Evolutionary conservation across 2,329 filamentous ascomycete species (phyloP), one percentile per base, ranked within the genome.

Genomic region (Calonectria crousiana): DNA sequence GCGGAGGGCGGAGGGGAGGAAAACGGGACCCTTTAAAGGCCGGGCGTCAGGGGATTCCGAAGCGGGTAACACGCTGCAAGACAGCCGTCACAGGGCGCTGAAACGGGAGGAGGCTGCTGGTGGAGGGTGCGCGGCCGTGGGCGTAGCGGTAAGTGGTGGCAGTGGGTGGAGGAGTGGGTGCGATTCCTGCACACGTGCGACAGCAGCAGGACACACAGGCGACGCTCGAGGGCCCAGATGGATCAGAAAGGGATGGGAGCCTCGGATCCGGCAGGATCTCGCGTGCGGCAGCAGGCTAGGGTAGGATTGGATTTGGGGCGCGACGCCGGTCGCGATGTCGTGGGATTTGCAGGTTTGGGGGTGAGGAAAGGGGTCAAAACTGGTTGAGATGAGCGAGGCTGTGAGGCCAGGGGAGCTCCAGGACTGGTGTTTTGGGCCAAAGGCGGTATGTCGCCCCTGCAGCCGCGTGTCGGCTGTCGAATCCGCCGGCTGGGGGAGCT

Each of bases 21-120:
- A 78, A 73, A 52, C 65, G 77, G 73, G 76, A 72, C 68, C 73
- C 77, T 71, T 76, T 80, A 72, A 74, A 79, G 60, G 60, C 60
- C 60, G 60, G 60, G 60, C n/a, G 60, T 49, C 60, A 65, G 60
- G 38, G 60, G 60, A 65, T 47, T 65, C 60, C 38, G 60, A 62
- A 62, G 60, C 60, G 60, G 60, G 60, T 47, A 65, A 49, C 38
- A 49, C 60, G 41, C 38, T 65, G 60, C 38, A 65, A 65, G 60
- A 49, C 60, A 65, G 60, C 60, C 60, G 38, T 65, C 60, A 47
- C 38, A 65, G 44, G 38, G 60, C 38, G 30, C 60, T 65, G 53
- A 58, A 41, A 62, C 67, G 38, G 67, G 52, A 62, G 3, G 36
- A 62, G 28, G 23, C 34, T 36, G 36, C 36, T 62, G 30, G 41